Percentiles rank a stretch among this genome's conserved stretches.
phyloP scores from a whole-genome alignment of 163 green algal genomes.

The Trebouxiophyceae sp. region DNA sequence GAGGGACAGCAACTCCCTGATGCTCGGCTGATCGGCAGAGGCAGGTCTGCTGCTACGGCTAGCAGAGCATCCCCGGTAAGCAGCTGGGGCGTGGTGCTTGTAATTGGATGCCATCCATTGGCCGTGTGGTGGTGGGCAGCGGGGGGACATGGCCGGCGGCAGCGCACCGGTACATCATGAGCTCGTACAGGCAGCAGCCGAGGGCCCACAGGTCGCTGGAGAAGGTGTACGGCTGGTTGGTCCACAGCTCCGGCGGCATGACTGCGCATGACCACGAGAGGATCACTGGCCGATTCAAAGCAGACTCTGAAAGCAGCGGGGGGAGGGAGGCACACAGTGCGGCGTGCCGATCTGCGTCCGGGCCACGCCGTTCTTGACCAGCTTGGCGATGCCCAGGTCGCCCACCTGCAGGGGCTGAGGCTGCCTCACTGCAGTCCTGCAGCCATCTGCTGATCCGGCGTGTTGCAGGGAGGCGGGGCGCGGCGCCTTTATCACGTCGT shows the following conservation, averaged over 20 bases:
- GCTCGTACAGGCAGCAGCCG: constrained; percentile 76
- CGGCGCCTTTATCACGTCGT: constrained; percentile 51
- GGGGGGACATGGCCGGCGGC: no score
- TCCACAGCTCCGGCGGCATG: constrained; percentile 60
- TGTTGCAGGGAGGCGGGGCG: neutral
- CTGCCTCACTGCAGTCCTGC: neutral
- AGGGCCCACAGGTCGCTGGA: constrained; percentile 69
- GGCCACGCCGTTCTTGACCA: constrained; percentile 62
- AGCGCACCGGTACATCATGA: constrained; percentile 60
- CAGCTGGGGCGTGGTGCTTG: no score
- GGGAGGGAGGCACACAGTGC: constrained; percentile 39
- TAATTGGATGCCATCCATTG: no score
- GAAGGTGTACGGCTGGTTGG: constrained; percentile 61
- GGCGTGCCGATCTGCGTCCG: constrained; percentile 66
- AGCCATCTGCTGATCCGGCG: no score
- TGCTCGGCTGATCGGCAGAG: no score
- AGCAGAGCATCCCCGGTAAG: no score
- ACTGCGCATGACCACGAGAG: no score
- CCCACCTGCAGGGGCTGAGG: constrained; percentile 9
- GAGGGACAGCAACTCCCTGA: no score
- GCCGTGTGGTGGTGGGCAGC: neutral
- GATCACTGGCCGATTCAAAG: no score
- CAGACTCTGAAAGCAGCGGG: no score
- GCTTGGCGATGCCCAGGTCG: constrained; percentile 67
- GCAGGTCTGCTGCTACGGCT: no score